A percentile compares a stretch with the other conserved stretches of the same genome.
Conservation (phyloP, 208 protist species). For the Acanthamoeba lenticulata region DNA sequence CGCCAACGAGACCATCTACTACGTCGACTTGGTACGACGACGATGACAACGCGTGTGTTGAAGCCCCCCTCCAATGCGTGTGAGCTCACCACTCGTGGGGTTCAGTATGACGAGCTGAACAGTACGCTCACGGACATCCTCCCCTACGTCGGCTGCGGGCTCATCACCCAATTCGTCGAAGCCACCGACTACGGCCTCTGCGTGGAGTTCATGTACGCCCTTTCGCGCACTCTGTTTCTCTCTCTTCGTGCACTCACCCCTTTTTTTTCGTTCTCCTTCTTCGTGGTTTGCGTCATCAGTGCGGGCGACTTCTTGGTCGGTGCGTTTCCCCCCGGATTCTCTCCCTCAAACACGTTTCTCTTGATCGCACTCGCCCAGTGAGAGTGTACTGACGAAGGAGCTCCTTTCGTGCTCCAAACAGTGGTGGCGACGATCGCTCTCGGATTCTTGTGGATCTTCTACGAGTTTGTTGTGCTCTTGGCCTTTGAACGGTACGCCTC, state of each 20-base stretch:
- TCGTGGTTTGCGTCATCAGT: background rate
- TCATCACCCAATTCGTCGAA: background rate
- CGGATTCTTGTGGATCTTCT: slow-evolving; percentile 30
- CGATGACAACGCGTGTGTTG: no score
- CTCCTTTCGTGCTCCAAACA: no score
- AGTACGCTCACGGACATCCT: background rate
- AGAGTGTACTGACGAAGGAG: no score
- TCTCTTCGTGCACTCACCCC: no score
- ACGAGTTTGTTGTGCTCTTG: background rate
- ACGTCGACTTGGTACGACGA: background rate
- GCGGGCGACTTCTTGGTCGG: no score
- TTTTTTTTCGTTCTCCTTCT: background rate
- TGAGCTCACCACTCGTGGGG: no score
- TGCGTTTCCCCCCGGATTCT: background rate
- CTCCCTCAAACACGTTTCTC: no score
- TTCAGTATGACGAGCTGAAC: background rate
- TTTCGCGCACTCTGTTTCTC: background rate
- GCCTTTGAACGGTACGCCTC: background rate
- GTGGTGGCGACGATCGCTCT: background rate
- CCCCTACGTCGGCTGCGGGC: background rate
- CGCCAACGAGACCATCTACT: background rate
- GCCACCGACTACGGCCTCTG: background rate
- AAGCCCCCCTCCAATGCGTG: no score
- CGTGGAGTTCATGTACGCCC: slow-evolving; percentile 1
- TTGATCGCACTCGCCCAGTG: background rate